Evolutionary conservation across 2,329 filamentous ascomycete species (phyloP), one percentile per base, ranked within the genome.

Genomic region (Domatiomyces catenatus): DNA sequence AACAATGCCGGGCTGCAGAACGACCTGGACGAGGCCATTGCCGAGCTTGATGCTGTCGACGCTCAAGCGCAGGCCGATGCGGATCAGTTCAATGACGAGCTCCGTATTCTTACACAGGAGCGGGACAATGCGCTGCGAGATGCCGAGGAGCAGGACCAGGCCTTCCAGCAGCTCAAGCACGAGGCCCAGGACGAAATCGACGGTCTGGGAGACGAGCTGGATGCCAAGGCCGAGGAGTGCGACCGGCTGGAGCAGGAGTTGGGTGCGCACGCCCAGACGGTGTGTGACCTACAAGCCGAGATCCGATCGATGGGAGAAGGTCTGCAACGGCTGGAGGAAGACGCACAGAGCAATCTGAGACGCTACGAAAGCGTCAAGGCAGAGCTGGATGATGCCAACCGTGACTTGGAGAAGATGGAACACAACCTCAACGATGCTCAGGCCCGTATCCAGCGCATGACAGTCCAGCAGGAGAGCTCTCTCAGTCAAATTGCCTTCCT

Each of bases 401-500:
- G 80, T 54, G 92, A 98, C 67, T 77, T 94, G 48, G 87, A 92
- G 61, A 81, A 83, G 43, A 74, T 94, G 55, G 90, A 95, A 65
- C 80, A 84, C 64, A 85, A 85, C 63, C 77, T 95, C 15, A 76
- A 82, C 42, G 90, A 96, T 63, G 74, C 86, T 5, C 90, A 90
- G 62, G 80, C 84, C 59, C 96, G 96, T 72, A 83, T 84, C 46
- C 84, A 94, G 61, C 80, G 89, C 49, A 75, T 96, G 2, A 83
- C 84, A 3, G 86, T 98, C 28, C 89, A 96, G 63, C 83, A 90
- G 57, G 92, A 98, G 67, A 94, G 86, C 4, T 83, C 84, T 51
- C 90, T 95, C 60, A 83, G 83, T 52, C 92, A 98, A 66, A 93
- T 96, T 67, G 82, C 86, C 1, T 98, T 98, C 75, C 67, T 98